Percentiles rank a stretch among this genome's conserved stretches.
Conservation (phyloP, 306 rosid genomes). For the Quillaja saponaria region DNA sequence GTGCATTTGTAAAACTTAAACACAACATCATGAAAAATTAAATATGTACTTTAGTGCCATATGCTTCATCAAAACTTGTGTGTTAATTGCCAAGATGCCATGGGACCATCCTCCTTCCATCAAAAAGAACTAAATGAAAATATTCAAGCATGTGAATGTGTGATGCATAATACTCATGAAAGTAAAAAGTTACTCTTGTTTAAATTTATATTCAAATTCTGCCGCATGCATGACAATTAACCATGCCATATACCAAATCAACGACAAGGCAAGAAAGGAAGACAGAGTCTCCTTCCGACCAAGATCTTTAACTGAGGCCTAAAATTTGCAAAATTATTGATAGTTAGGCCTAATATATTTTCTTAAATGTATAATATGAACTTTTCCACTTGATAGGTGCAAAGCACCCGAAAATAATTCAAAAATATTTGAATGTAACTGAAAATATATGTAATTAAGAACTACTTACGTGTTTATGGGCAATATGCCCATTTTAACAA, state of each 20-base stretch:
- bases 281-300: neutral
- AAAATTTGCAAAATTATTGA: constrained; percentile 1
- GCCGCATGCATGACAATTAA: constrained; percentile 9
- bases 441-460: neutral
- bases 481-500: neutral
- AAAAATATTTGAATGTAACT: neutral
- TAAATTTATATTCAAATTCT: neutral
- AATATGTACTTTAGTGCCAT: neutral
- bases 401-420: neutral
- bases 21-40: neutral
- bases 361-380: neutral
- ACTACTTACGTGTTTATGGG: neutral
- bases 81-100: neutral
- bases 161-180: neutral
- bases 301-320: neutral
- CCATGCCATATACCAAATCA: neutral
- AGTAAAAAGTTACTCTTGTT: neutral
- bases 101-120: too few species aligned
- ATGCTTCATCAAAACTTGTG: constrained; percentile 9
- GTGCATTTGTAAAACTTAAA: neutral
- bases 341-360: neutral
- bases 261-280: constrained; percentile 4
- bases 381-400: constrained; percentile 5
- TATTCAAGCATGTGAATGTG: too few species aligned
- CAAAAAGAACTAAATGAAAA: too few species aligned